Conservation (phyloP, 176 grass and related monocot genomes). For the Paspalum vaginatum region DNA sequence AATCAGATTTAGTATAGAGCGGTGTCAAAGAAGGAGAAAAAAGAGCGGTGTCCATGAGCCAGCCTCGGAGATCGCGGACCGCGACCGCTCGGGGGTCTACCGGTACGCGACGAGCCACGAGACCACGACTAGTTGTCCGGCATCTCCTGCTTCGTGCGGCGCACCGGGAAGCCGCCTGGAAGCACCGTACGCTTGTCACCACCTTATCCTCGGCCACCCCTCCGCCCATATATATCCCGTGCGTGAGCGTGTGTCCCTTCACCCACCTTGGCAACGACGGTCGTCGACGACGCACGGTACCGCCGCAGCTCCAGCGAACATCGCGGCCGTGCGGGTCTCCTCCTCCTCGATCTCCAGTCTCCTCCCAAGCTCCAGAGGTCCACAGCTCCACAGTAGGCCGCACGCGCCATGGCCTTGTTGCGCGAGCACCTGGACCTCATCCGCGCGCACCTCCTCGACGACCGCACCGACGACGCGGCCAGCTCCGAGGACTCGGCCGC, state of each 20-base stretch:
- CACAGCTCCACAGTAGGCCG: neutral
- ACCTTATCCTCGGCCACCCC: neutral
- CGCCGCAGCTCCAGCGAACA: no score
- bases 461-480: neutral
- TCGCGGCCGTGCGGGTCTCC: no score
- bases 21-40: no score
- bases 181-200: neutral
- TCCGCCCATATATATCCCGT: no score
- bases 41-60: no score
- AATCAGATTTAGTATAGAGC: no score
- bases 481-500: neutral
- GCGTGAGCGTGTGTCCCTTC: no score
- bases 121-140: neutral
- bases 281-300: no score
- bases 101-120: neutral
- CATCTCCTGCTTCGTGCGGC: neutral
- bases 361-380: neutral
- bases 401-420: conserved; percentile 34
- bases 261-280: no score
- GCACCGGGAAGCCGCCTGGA: conserved; percentile 24
- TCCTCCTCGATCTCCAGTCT: neutral
- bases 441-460: conserved; percentile 54
- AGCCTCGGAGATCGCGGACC: neutral
- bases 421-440: conserved; percentile 56
- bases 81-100: neutral